Conservation (phyloP, 2,329 filamentous ascomycete genomes). For the Fusarium tricinctum region DNA sequence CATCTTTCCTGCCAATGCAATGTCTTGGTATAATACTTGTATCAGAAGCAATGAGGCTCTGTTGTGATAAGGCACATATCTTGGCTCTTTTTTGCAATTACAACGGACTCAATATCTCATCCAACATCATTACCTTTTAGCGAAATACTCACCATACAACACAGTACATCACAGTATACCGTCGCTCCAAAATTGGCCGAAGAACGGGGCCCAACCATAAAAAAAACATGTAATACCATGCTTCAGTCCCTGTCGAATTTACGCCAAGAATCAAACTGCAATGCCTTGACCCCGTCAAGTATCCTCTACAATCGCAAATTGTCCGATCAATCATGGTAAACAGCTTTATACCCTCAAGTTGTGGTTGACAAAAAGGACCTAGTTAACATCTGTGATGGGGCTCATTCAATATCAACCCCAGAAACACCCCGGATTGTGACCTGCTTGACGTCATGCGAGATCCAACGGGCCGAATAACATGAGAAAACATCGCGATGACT, state of each 20-base stretch:
- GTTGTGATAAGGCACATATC: background rate
- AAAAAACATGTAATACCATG: constrained; percentile 36
- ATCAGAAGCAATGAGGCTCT: constrained; percentile 43
- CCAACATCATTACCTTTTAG: no score
- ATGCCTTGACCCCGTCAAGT: background rate
- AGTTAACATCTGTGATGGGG: background rate
- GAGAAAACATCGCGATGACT: constrained; percentile 9
- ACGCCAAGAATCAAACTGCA: constrained; percentile 16
- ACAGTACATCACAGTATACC: constrained; percentile 26
- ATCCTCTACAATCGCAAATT: background rate
- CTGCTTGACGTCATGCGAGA: constrained; percentile 41
- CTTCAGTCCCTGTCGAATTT: constrained; percentile 9
- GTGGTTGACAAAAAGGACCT: constrained; percentile 2
- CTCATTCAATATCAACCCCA: constrained; percentile 17
- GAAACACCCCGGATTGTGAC: constrained; percentile 11
- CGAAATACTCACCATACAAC: background rate
- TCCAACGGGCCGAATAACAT: constrained; percentile 34
- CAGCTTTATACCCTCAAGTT: background rate
- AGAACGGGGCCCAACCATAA: constrained; percentile 31
- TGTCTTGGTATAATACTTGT: no score
- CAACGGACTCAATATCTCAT: background rate
- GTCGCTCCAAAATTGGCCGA: background rate
- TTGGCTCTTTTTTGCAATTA: constrained; percentile 3
- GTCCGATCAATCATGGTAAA: constrained; percentile 4
- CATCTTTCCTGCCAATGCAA: no score